Evolutionary conservation across 2,329 filamentous ascomycete genomes (phyloP), one percentile per base, ranked within the genome.

Genomic region (Cercospora brassicicola): DNA sequence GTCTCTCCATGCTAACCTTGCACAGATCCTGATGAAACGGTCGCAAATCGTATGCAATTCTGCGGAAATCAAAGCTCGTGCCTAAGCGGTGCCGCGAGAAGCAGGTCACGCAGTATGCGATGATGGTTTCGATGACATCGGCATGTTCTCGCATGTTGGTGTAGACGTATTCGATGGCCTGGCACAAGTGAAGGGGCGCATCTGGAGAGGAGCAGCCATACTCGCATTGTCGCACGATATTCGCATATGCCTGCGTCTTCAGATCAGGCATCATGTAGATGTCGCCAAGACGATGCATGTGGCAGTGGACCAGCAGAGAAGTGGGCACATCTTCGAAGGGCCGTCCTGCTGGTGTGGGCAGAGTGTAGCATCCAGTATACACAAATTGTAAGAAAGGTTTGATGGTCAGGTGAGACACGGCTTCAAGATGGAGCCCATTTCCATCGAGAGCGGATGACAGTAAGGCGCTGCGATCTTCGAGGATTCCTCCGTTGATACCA

Each of bases 31-130:
- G 77, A 48, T 80, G 77, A 69, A 84, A 83, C 5, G 75, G 73
- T 6, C 76, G 73, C 10, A 80, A 73, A 6, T 81, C 77, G 48
- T 73, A 78, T 1, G 78, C 76, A 10, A 81, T 67, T 13, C 76
- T 68, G 23, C 76, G 73, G 72, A 84, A 84, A 2, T 78, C 77
- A 10, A 67, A 63, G 51, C 78, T 74, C 23, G 77, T 62, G 2
- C 73, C 78, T 3, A 84, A 75, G 15, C 71, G 70, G 67, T 83
- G 81, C 8, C 75, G 73, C 20, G 83, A 73, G 67, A 81, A 83
- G 72, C 83, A 84, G 6, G 76, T 74, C 20, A 83, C 75, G 67
- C 81, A 83, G 72, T 83, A 84, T 69, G 82, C 78, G 59, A 82
- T 74, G 15, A 84, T 73, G 0, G 78, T 79, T 51, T 81, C 77